Conservation (phyloP, 345 rosid genomes). For the Conringia planisiliqua region DNA sequence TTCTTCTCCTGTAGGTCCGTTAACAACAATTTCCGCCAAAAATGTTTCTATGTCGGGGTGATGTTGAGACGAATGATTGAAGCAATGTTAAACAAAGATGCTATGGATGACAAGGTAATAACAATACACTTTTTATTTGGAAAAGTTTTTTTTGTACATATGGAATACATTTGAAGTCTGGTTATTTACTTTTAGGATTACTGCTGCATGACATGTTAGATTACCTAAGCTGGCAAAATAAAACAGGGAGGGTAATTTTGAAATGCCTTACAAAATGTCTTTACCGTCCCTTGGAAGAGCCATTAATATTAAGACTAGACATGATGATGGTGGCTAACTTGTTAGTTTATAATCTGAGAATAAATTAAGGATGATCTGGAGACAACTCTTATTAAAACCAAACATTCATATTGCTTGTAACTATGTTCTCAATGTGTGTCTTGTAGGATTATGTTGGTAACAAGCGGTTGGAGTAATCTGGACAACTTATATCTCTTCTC, state of each 20-base stretch:
- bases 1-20: conserved; percentile 47
- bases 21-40: conserved; percentile 67
- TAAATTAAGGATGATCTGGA: conserved; percentile 7
- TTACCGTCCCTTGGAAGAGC: background rate
- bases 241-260: background rate
- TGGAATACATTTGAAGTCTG: background rate
- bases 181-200: conserved; percentile 4
- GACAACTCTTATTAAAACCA: background rate
- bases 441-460: conserved; percentile 94
- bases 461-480: conserved; percentile 90
- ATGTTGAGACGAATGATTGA: conserved; percentile 96
- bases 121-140: conserved; percentile 1
- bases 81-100: conserved; percentile 89
- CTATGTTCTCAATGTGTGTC: conserved; percentile 7
- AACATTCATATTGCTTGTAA: background rate
- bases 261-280: background rate
- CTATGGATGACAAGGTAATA: conserved; percentile 95
- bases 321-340: conserved; percentile 6
- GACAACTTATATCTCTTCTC: conserved; percentile 84
- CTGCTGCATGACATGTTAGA: conserved; percentile 3
- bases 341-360: background rate
- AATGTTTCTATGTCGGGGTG: conserved; percentile 90
- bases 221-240: background rate
- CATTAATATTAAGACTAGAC: background rate
- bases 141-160: background rate